Percentiles rank a stretch among this genome's conserved stretches.
These are phyloP conservation scores for Exobasidium rhododendri DNA, from an alignment of 1,284 basidiomycete genomes.

Conservation along the genomic window DNA sequence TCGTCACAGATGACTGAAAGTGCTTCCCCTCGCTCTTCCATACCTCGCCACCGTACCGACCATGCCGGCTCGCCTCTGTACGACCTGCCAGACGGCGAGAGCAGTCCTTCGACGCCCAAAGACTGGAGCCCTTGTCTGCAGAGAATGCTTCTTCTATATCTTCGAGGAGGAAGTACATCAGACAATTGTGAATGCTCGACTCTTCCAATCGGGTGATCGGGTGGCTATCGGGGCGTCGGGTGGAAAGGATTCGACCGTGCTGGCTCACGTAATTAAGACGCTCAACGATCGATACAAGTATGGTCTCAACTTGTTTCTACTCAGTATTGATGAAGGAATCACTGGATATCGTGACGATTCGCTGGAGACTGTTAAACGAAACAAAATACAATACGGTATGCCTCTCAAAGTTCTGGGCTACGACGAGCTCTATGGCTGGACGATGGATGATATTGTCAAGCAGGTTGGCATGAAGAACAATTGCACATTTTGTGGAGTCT, in stretches of 20 bases:
- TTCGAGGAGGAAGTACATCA: conserved; percentile 98
- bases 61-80: conserved; percentile 71
- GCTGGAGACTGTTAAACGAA: conserved; percentile 96
- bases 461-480: conserved; percentile 97
- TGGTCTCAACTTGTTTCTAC: conserved; percentile 81
- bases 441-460: conserved; percentile 93
- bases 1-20: too few relatives aligned
- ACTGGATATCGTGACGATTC: conserved; percentile 97
- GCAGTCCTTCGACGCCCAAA: conserved; percentile 93
- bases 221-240: conserved; percentile 98
- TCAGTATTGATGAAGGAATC: conserved; percentile 98
- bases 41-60: background rate
- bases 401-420: conserved; percentile 95
- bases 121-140: conserved; percentile 94
- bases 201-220: conserved; percentile 86
- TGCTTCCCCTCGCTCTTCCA: background rate
- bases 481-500: conserved; percentile 98
- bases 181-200: conserved; percentile 67
- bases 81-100: conserved; percentile 70
- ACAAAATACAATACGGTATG: conserved; percentile 89
- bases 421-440: conserved; percentile 96
- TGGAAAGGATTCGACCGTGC: conserved; percentile 97
- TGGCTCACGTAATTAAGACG: conserved; percentile 93
- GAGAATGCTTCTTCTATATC: conserved; percentile 89
- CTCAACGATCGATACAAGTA: conserved; percentile 92